Evolutionary conservation across 495 filamentous ascomycete genomes (phyloP), one percentile per base, ranked within the genome.

Genomic region (Lichina pygmaea): DNA sequence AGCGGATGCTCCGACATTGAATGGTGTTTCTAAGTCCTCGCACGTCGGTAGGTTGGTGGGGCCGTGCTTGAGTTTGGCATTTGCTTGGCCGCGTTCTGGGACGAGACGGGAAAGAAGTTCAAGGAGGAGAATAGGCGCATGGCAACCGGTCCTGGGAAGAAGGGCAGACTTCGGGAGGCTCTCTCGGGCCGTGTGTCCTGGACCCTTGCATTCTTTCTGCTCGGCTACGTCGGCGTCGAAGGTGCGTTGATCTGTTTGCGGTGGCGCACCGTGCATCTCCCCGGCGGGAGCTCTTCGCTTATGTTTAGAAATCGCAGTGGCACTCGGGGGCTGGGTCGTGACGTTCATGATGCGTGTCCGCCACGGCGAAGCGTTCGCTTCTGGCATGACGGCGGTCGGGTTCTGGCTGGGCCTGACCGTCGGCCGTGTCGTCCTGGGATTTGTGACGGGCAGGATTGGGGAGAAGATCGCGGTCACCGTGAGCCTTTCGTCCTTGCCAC

Each of bases 201-300:
- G 81, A 58, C 89, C 17, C 71, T 72, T 34, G 69, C 84, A 8
- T 40, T 78, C 12, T 92, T 91, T 59, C 59, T 89, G 36, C 64
- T 92, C 3, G 70, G 70, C 37, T 91, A 89, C 52, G 80, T 89
- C 9, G 84, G 84, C 39, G 61, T 75, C n/a, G 84, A 93, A 56
- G 30, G 13, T 32, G 12, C 16, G 11, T 12, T 43, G 12, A 17
- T 43, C 30, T 33, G 6, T 33, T 2, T 24, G 2, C 15, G 24
- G 24, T 3, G 8, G n/a, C 6, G 2, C 44, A 24, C 6, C 36
- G 40, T 33, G 15, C 15, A 33, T 17, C 11, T 6, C 15, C 15
- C 16, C 33, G n/a, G 11, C 8, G 13, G 12, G n/a, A 6, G 10
- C 7, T 33, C n/a, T 41, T 8, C 6, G 34, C 38, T 50, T 6